phyloP scores from a whole-genome alignment of 1,284 basidiomycete genomes.

The Ganoderma resinaceum region DNA sequence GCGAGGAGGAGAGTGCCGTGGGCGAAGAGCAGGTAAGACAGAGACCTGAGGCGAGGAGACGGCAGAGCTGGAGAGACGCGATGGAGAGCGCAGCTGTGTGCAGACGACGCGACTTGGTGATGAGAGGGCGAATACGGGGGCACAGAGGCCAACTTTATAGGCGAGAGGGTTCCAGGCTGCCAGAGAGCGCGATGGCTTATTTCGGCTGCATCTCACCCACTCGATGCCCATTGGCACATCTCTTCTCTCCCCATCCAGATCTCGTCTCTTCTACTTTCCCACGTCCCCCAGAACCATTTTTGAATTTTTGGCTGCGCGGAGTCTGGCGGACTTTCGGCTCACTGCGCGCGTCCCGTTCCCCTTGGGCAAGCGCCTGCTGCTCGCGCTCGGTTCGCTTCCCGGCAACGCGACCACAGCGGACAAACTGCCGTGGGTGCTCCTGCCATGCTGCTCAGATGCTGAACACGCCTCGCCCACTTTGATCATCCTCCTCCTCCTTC shows the following conservation, averaged over 20 bases:
- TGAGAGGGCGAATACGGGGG: conserved; percentile 23
- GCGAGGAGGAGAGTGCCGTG: conserved; percentile 5
- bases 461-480: conserved; percentile 11
- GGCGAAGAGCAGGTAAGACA: background rate
- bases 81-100: conserved; percentile 1
- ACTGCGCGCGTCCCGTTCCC: conserved; percentile 17
- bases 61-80: conserved; percentile 3
- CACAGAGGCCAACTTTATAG: conserved; percentile 38
- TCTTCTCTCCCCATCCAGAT: conserved; percentile 20
- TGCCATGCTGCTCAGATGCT: conserved; percentile 5
- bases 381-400: conserved; percentile 10
- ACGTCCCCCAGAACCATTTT: background rate
- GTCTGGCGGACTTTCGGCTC: conserved; percentile 24
- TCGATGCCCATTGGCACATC: conserved; percentile 27
- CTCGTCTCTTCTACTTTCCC: conserved; percentile 19
- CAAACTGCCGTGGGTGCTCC: conserved; percentile 16
- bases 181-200: conserved; percentile 28
- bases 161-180: conserved; percentile 32
- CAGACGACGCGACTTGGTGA: conserved; percentile 17
- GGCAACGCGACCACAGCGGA: conserved; percentile 13
- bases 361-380: conserved; percentile 11
- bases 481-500: conserved; percentile 5
- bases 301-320: conserved; percentile 17
- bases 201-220: conserved; percentile 33
- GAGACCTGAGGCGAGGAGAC: conserved; percentile 3